A percentile compares a stretch with the other conserved stretches of the same genome.
phyloP scores from a whole-genome alignment of 768 basidiomycete species.

The Hygrocybe coccinea region DNA sequence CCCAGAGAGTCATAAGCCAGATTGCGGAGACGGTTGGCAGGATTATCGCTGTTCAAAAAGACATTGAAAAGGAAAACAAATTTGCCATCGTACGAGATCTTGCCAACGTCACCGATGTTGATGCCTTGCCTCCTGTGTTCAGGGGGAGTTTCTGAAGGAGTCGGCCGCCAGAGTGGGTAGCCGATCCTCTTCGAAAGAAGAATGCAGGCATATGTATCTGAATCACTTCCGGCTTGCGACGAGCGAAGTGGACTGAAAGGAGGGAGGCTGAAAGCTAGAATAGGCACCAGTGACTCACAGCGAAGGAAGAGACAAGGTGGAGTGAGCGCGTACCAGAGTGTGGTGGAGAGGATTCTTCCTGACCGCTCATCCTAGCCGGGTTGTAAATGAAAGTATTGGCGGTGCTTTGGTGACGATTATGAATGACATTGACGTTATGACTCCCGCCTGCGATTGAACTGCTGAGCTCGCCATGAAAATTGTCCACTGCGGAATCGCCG shows the following conservation, averaged over 20 bases:
- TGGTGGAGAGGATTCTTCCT: not conserved
- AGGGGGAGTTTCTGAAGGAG: constrained; percentile 11
- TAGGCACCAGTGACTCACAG: not conserved
- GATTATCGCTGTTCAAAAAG: constrained; percentile 14
- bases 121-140: constrained; percentile 20
- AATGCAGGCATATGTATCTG: constrained; percentile 18
- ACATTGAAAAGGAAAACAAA: constrained; percentile 32
- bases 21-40: constrained; percentile 11
- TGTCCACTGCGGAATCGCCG: not conserved
- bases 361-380: not conserved
- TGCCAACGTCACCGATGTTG: constrained; percentile 32
- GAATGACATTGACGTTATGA: not conserved
- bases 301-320: not conserved
- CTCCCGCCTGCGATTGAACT: not conserved
- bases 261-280: not conserved
- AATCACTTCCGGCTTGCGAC: not conserved
- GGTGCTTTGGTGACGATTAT: not conserved
- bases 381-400: not conserved
- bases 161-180: constrained; percentile 28
- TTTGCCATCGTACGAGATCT: constrained; percentile 24
- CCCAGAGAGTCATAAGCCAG: not conserved
- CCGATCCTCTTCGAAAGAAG: constrained; percentile 19
- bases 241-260: not conserved
- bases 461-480: not conserved
- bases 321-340: not conserved